These are phyloP conservation scores for Nyctanthes arbortristis DNA, from an alignment of 257 asterid species.

Conservation along the genomic window DNA sequence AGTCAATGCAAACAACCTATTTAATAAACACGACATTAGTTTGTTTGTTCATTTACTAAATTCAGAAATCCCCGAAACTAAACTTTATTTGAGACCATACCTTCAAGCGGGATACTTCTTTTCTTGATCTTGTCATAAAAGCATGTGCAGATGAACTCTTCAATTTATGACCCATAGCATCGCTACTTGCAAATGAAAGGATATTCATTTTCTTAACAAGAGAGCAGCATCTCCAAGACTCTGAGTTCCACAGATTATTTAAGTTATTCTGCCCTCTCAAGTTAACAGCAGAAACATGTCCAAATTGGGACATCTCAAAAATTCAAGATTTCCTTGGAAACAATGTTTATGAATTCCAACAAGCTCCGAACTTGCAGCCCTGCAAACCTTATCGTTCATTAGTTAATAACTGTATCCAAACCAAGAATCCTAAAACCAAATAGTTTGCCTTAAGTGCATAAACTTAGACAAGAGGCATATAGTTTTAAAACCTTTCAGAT, in stretches of 20 bases:
- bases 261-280: slow-evolving; percentile 50
- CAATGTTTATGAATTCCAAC: slow-evolving; percentile 15
- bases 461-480: not conserved
- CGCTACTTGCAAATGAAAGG: slow-evolving; percentile 58
- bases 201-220: slow-evolving; percentile 36
- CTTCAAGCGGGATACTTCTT: slow-evolving; percentile 47
- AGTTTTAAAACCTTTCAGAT: not conserved
- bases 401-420: slow-evolving; percentile 1
- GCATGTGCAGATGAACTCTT: slow-evolving; percentile 37
- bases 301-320: slow-evolving; percentile 63
- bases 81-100: slow-evolving; percentile 37
- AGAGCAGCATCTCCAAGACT: slow-evolving; percentile 32
- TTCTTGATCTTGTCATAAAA: slow-evolving; percentile 33
- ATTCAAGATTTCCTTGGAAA: slow-evolving; percentile 15
- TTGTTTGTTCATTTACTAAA: not conserved
- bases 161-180: slow-evolving; percentile 56
- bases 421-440: not conserved
- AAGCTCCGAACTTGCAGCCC: slow-evolving; percentile 26
- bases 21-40: slow-evolving; percentile 23
- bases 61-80: slow-evolving; percentile 1
- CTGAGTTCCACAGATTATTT: slow-evolving; percentile 36
- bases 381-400: slow-evolving; percentile 22
- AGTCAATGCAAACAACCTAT: slow-evolving; percentile 89
- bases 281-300: slow-evolving; percentile 78
- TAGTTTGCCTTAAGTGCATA: not conserved